Evolutionary conservation across 2,329 filamentous ascomycete species (phyloP).

Genomic region (Diaporthe ilicicola): DNA sequence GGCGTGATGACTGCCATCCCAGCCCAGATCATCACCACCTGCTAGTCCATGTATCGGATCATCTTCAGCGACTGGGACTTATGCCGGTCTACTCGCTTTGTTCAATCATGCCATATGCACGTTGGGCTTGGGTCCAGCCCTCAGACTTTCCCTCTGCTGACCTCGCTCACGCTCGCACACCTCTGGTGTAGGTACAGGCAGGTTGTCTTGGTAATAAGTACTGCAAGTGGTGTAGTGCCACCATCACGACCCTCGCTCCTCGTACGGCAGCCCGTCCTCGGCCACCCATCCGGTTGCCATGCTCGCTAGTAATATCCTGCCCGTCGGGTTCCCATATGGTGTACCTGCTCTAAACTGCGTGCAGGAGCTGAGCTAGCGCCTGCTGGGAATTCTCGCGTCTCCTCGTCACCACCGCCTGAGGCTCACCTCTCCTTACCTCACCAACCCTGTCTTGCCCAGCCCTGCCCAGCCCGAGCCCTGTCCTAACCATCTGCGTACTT

Average conservation of each 20-base stretch:
- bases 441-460: constrained; percentile 10
- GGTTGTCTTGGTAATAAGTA: background rate
- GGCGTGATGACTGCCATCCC: background rate
- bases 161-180: background rate
- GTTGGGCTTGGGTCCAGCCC: background rate
- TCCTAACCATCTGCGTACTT: constrained; percentile 11
- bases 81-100: constrained; percentile 5
- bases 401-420: background rate
- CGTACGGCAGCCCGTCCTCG: constrained; percentile 5
- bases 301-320: constrained; percentile 2
- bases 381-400: background rate
- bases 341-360: background rate
- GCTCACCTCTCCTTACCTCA: background rate
- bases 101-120: background rate
- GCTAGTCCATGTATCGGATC: constrained; percentile 7
- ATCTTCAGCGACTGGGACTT: constrained; percentile 3
- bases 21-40: background rate
- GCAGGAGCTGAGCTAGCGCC: background rate
- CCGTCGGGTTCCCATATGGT: constrained; percentile 2
- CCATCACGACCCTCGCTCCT: constrained; percentile 1
- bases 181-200: background rate
- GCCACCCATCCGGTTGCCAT: background rate
- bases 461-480: background rate
- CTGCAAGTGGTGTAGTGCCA: constrained; percentile 16
- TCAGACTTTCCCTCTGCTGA: background rate